Evolutionary conservation across 225 moss, liverwort and hornwort species (phyloP).

Genomic region (Anthoceros angustus): DNA sequence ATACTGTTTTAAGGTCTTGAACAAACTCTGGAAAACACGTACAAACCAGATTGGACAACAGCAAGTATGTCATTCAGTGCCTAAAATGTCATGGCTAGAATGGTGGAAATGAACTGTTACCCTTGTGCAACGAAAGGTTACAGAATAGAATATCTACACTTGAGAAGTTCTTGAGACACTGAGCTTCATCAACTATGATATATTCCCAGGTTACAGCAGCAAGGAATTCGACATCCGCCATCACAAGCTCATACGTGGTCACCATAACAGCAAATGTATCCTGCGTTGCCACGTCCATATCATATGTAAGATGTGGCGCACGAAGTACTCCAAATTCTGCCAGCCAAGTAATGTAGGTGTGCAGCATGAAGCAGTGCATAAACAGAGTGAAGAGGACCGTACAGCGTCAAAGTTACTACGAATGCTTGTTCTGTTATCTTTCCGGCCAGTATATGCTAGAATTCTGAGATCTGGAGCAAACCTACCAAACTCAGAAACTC

Average conservation of each 20-base stretch:
- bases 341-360: neutral
- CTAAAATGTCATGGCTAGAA: too few species aligned
- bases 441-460: conserved; percentile 60
- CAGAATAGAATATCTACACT: conserved; percentile 26
- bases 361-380: conserved; percentile 14
- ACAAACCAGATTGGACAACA: neutral
- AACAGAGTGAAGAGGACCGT: conserved; percentile 29
- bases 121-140: neutral
- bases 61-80: neutral
- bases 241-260: conserved; percentile 82
- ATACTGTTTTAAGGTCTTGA: conserved; percentile 48
- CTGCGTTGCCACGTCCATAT: conserved; percentile 21
- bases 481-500: conserved; percentile 62
- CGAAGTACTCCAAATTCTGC: neutral
- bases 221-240: conserved; percentile 62
- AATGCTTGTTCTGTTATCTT: conserved; percentile 41
- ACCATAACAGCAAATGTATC: conserved; percentile 63
- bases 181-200: conserved; percentile 74
- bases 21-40: conserved; percentile 43
- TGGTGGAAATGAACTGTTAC: too few species aligned
- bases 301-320: neutral
- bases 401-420: conserved; percentile 42
- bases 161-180: conserved; percentile 68
- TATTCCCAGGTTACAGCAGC: conserved; percentile 62
- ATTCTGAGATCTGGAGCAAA: conserved; percentile 53